Conservation (phyloP, 2,329 filamentous ascomycete genomes). For the Aspergillus sp. region DNA sequence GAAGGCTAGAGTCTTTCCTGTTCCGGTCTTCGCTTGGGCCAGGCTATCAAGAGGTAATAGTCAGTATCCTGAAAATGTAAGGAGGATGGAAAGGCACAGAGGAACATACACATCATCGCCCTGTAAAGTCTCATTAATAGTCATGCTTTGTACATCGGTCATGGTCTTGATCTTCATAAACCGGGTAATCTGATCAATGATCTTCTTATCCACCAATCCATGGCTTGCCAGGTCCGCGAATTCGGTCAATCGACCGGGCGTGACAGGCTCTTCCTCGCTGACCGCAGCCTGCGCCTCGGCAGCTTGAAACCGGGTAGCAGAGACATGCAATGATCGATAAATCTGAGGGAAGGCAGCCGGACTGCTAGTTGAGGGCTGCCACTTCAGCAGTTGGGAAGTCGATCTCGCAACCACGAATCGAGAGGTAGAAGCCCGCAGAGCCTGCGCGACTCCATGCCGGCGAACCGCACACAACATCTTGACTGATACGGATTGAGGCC, state of each 20-base stretch:
- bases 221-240: slow-evolving; percentile 34
- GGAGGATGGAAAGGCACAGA: background rate
- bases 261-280: slow-evolving; percentile 5
- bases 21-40: slow-evolving; percentile 93
- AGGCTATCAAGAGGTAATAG: slow-evolving; percentile 46
- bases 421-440: slow-evolving; percentile 28
- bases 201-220: slow-evolving; percentile 51
- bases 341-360: slow-evolving; percentile 10
- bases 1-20: slow-evolving; percentile 93
- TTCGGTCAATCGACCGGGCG: slow-evolving; percentile 22
- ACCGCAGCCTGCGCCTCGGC: slow-evolving; percentile 14
- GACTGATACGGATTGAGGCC: slow-evolving; percentile 2
- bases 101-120: slow-evolving; percentile 67
- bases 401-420: slow-evolving; percentile 21
- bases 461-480: slow-evolving; percentile 36
- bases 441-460: slow-evolving; percentile 32
- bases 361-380: slow-evolving; percentile 14
- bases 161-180: slow-evolving; percentile 74
- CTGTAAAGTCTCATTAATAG: slow-evolving; percentile 70
- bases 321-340: slow-evolving; percentile 24
- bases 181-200: slow-evolving; percentile 62
- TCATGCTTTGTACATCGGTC: slow-evolving; percentile 85
- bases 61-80: slow-evolving; percentile 12
- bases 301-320: slow-evolving; percentile 21
- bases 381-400: slow-evolving; percentile 23